A percentile compares a stretch with the other conserved stretches of the same genome.
These are phyloP conservation scores for Suhomyces taliae DNA, from an alignment of 1,139 yeast species.

Conservation along the genomic window DNA sequence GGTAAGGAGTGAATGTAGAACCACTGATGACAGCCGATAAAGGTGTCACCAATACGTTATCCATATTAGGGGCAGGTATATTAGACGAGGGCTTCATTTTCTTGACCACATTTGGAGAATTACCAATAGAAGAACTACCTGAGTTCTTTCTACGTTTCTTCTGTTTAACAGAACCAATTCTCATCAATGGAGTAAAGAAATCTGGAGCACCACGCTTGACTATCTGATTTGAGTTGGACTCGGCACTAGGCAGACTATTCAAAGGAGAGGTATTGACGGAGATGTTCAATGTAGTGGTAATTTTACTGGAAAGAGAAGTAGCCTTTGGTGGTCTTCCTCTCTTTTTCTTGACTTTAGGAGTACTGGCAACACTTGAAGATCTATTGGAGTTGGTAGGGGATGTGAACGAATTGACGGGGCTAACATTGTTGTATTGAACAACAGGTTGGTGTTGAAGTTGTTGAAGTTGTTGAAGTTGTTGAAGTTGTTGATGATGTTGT, in stretches of 20 bases:
- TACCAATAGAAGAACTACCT: slow-evolving; percentile 6
- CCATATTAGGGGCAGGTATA: slow-evolving; percentile 7
- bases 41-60: slow-evolving; percentile 22
- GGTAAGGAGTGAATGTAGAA: slow-evolving; percentile 21
- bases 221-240: slow-evolving; percentile 36
- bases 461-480: neutral
- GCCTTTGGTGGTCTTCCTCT: slow-evolving; percentile 53
- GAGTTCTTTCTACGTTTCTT: slow-evolving; percentile 17
- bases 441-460: neutral
- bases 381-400: neutral
- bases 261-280: slow-evolving; percentile 37
- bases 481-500: slow-evolving; percentile 1
- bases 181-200: slow-evolving; percentile 47
- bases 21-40: slow-evolving; percentile 20
- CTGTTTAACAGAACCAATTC: slow-evolving; percentile 35
- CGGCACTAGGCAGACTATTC: slow-evolving; percentile 25
- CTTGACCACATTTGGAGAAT: slow-evolving; percentile 7
- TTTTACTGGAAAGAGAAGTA: slow-evolving; percentile 38
- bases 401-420: neutral
- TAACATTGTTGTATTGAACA: neutral
- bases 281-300: slow-evolving; percentile 46
- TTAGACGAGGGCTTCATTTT: slow-evolving; percentile 3
- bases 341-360: slow-evolving; percentile 36
- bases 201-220: slow-evolving; percentile 48
- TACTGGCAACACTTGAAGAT: slow-evolving; percentile 4